Conservation (phyloP, 495 filamentous ascomycete species). For the Alectoria sarmentosa region DNA sequence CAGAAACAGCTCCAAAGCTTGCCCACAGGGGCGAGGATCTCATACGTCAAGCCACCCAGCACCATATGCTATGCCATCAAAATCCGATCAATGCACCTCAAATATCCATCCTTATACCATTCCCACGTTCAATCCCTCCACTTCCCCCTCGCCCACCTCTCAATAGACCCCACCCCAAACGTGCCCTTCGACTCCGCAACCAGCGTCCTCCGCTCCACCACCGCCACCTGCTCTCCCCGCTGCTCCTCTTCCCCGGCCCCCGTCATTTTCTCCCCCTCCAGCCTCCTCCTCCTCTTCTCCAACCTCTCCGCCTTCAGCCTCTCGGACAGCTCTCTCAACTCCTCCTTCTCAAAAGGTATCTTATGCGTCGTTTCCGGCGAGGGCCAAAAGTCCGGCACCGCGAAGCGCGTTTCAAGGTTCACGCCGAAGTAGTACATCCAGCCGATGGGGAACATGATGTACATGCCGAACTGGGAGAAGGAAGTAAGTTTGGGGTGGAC, state of each 20-base stretch:
- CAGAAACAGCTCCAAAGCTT: neutral
- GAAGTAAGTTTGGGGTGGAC: neutral
- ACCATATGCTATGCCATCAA: neutral
- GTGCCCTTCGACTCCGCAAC: constrained; percentile 1
- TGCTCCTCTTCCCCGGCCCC: constrained; percentile 5
- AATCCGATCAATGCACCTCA: neutral
- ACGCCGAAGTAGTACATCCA: constrained; percentile 99
- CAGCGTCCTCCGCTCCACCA: neutral
- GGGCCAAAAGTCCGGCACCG: constrained; percentile 90
- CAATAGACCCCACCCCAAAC: constrained; percentile 14
- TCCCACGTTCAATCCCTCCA: neutral
- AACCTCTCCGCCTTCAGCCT: constrained; percentile 57
- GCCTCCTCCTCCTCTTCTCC: constrained; percentile 50
- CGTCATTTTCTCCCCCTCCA: constrained; percentile 42
- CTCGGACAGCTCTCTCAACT: constrained; percentile 72
- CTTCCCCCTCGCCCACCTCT: constrained; percentile 13
- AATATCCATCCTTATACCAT: neutral
- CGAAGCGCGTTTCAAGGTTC: constrained; percentile 89
- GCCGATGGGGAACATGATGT: constrained; percentile 96
- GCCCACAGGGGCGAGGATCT: neutral
- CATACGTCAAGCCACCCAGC: neutral
- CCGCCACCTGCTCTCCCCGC: neutral
- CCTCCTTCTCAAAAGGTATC: constrained; percentile 82
- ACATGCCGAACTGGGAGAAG: constrained; percentile 78
- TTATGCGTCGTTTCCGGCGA: constrained; percentile 75